phyloP scores from a whole-genome alignment of 768 basidiomycete genomes.

The Pleurotus tuber-regium region DNA sequence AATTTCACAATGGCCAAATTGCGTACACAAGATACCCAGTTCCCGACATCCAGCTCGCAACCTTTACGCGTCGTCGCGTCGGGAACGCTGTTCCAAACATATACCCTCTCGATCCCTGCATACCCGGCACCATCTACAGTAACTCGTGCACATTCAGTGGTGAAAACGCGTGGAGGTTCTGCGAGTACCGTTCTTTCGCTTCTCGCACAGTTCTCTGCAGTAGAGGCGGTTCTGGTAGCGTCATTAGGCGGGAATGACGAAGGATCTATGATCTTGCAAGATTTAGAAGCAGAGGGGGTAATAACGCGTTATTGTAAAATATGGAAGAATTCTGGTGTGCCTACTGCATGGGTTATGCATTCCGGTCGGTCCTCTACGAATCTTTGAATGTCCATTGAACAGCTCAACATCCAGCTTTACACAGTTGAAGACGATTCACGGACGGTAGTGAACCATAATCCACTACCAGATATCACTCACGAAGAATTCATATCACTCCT shows the following conservation, averaged over 20 bases:
- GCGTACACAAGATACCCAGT: constrained; percentile 22
- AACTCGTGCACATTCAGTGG: constrained; percentile 70
- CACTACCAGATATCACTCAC: constrained; percentile 81
- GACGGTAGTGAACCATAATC: constrained; percentile 84
- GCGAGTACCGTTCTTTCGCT: constrained; percentile 69
- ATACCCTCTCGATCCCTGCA: constrained; percentile 60
- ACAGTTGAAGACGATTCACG: constrained; percentile 56
- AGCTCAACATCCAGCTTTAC: background rate
- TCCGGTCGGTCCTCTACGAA: no score
- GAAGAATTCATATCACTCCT: constrained; percentile 81
- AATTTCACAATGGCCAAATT: constrained; percentile 39
- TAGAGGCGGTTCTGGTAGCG: constrained; percentile 70
- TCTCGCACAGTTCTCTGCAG: constrained; percentile 65
- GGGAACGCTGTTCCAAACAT: constrained; percentile 78
- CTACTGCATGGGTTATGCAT: constrained; percentile 80
- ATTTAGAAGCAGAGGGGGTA: constrained; percentile 15
- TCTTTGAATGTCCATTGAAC: no score
- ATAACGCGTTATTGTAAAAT: constrained; percentile 40
- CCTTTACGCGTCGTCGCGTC: constrained; percentile 75
- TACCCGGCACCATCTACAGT: constrained; percentile 58
- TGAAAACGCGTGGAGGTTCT: constrained; percentile 66
- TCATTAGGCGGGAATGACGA: constrained; percentile 73
- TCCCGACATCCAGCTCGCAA: constrained; percentile 19
- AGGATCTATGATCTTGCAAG: constrained; percentile 46
- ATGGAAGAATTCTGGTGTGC: constrained; percentile 70